These are phyloP conservation scores for Colletotrichum sp. DNA, from an alignment of 2,329 filamentous ascomycete species.

Conservation along the genomic window DNA sequence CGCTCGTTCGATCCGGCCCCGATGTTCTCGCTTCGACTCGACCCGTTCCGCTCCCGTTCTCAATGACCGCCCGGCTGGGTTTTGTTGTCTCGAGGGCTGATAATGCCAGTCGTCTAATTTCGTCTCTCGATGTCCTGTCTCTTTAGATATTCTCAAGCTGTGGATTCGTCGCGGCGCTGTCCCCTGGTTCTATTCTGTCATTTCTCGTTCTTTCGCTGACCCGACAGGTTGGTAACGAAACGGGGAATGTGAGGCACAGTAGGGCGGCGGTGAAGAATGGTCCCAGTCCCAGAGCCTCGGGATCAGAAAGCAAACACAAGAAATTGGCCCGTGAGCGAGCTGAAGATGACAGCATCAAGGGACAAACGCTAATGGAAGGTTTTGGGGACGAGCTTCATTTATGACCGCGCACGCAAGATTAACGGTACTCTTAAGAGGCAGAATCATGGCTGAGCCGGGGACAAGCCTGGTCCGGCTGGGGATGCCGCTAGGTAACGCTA, in stretches of 20 bases:
- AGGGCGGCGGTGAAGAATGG: not conserved
- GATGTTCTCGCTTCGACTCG: not conserved
- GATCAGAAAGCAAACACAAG: not conserved
- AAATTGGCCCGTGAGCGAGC: not conserved
- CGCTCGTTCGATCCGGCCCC: not conserved
- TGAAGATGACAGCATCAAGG: not conserved
- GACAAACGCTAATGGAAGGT: not conserved
- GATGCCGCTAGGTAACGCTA: not conserved
- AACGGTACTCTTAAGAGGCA: not conserved
- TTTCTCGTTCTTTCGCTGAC: not conserved
- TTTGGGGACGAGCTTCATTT: not conserved
- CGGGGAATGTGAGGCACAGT: not conserved
- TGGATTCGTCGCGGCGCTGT: not conserved
- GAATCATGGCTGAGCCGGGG: not conserved
- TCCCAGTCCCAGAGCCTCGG: slow-evolving; percentile 1
- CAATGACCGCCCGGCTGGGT: not conserved
- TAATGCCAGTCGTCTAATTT: not conserved
- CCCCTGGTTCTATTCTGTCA: not conserved
- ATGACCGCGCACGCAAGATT: not conserved
- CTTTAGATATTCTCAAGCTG: not conserved
- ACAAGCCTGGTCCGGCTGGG: slow-evolving; percentile 1
- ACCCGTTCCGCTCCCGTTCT: not conserved
- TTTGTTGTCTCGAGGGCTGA: not conserved
- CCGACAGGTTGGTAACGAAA: slow-evolving; percentile 4
- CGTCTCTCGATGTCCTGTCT: not conserved